Evolutionary conservation across 768 basidiomycete species (phyloP).

Genomic region (Dentipellis fragilis): DNA sequence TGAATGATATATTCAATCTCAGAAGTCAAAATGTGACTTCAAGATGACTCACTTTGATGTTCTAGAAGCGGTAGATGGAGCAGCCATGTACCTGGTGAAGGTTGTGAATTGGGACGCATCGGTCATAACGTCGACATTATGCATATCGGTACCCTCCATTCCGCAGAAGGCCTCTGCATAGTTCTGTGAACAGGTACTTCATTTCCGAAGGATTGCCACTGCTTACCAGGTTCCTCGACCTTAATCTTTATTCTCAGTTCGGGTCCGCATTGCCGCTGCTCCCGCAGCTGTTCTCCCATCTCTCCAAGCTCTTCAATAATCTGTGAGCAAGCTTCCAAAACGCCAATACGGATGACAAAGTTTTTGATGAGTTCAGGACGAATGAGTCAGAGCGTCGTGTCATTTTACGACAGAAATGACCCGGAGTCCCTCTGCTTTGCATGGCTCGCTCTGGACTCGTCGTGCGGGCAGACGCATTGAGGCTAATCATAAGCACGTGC

Average conservation of each 20-base stretch:
- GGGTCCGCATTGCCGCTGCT: constrained; percentile 64
- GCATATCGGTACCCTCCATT: constrained; percentile 63
- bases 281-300: constrained; percentile 79
- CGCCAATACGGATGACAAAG: constrained; percentile 65
- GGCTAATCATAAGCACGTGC: too few species aligned
- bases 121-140: constrained; percentile 93
- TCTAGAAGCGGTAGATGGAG: constrained; percentile 61
- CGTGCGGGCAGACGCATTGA: too few species aligned
- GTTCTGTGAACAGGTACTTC: background rate
- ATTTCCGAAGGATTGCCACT: background rate
- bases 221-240: constrained; percentile 73
- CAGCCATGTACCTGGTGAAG: constrained; percentile 91
- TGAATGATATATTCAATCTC: constrained; percentile 17
- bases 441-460: too few species aligned
- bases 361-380: constrained; percentile 57
- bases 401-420: too few species aligned
- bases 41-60: constrained; percentile 55
- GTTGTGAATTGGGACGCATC: constrained; percentile 79
- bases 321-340: constrained; percentile 65
- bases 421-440: too few species aligned
- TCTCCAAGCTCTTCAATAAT: constrained; percentile 76
- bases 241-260: constrained; percentile 78
- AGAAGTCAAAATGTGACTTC: background rate
- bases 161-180: constrained; percentile 71
- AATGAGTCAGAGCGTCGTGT: too few species aligned